Base-by-base conservation (phyloP, 1,139 yeast genomes). In the Suhomyces terraborum region DNA sequence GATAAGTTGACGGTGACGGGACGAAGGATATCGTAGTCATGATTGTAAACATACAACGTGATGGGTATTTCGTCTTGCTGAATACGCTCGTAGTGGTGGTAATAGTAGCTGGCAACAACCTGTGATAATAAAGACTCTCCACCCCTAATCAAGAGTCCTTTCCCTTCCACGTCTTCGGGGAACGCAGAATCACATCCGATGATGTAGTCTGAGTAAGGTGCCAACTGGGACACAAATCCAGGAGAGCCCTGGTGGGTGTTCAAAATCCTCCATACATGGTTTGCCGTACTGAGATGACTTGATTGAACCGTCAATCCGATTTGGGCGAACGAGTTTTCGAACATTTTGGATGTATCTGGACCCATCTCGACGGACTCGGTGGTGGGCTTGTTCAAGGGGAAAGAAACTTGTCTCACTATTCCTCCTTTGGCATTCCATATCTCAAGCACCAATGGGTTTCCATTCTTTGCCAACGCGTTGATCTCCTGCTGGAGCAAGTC, bases 361-460 rank as follows among this genome's bases (percentile, higher is more conserved):
- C 46, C 49, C 9, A 45, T 42, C 8, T 35, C 43, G 2, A 33
- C 45, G 2, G 44, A 47, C 27, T 10, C 50, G 18, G 23, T 38
- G 13, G 55, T 52, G 13, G 58, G 51, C 27, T 63, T 61, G 1
- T 52, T 55, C 28, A 81, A 64, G 5, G 79, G 73, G 7, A 86
- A 50, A 1, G 54, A 49, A 1, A 86, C 67, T 23, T 73, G 73
- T 48, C 94, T 73, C 13, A 75, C 61, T 3, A 74, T 59, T 2
- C 95, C 91, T 22, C 98, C 98, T 63, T 91, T 91, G 4, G 96
- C 93, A 39, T 80, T 82, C 95, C 96, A 93, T 3, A 89, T 82
- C 37, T 79, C 82, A 32, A 91, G 67, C 2, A 72, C 64, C n/a
- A 85, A 56, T 43, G 66, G 54, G 40, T 55, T 58, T 22, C 66